phyloP scores from a whole-genome alignment of 805 yeast species.

The Candida qinlingensis region DNA sequence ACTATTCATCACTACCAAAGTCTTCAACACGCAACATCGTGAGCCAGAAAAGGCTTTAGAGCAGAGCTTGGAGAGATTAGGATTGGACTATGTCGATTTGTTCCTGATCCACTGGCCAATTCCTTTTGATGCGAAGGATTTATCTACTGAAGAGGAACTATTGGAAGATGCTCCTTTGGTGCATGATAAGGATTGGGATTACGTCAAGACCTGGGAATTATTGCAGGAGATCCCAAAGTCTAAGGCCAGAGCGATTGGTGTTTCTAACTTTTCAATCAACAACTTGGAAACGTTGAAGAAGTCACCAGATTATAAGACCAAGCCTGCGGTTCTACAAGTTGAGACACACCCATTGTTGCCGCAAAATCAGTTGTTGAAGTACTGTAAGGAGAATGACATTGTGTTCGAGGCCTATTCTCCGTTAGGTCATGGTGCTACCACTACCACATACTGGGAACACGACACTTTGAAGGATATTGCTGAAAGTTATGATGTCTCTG shows the following conservation, averaged over 20 bases:
- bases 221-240: conserved; percentile 65
- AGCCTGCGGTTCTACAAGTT: conserved; percentile 75
- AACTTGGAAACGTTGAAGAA: conserved; percentile 60
- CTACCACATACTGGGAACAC: conserved; percentile 17
- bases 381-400: conserved; percentile 40
- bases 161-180: conserved; percentile 24
- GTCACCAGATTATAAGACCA: conserved; percentile 48
- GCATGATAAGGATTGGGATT: conserved; percentile 45
- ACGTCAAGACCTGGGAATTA: conserved; percentile 49
- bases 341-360: conserved; percentile 47
- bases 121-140: conserved; percentile 8
- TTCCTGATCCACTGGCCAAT: conserved; percentile 63
- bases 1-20: neutral
- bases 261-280: conserved; percentile 60
- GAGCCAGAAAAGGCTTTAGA: neutral
- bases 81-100: conserved; percentile 64
- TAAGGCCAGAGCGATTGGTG: conserved; percentile 63
- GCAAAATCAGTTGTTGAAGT: conserved; percentile 36
- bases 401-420: conserved; percentile 59
- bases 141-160: neutral
- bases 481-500: conserved; percentile 33
- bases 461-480: conserved; percentile 21
- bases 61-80: neutral
- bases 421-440: conserved; percentile 46
- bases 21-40: neutral